Evolutionary conservation across 148 eudicot species (phyloP).

Genomic region (Rhododendron mucronatum): DNA sequence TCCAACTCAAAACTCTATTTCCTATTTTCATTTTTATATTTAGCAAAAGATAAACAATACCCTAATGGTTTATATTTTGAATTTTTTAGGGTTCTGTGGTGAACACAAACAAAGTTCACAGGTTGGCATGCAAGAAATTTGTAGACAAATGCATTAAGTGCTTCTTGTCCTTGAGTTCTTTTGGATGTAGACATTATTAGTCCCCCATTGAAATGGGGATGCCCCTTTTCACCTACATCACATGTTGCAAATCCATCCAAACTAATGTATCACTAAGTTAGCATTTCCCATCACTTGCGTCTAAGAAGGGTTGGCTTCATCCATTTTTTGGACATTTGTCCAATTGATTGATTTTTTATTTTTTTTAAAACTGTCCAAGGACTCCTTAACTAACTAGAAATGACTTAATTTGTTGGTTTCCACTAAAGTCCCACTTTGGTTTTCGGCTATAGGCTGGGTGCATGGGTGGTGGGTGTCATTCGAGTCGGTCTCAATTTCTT

Average conservation of each 20-base stretch:
- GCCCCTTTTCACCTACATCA: neutral
- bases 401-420: neutral
- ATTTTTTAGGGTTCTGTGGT: neutral
- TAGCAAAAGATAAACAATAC: neutral
- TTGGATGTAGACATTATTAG: neutral
- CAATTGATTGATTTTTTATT: neutral
- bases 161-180: constrained; percentile 6
- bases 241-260: neutral
- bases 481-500: neutral
- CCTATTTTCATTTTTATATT: too few relatives aligned
- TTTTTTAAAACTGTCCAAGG: neutral
- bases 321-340: neutral
- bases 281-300: neutral
- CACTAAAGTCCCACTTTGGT: neutral
- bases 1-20: neutral
- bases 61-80: neutral
- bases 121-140: constrained; percentile 8
- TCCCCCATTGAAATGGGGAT: neutral
- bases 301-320: neutral
- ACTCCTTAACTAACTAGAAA: neutral
- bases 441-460: neutral
- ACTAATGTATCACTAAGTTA: neutral
- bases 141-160: constrained; percentile 10
- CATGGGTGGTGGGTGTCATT: neutral
- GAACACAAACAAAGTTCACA: constrained; percentile 6